Evolutionary conservation across 192 early-diverging fungal species (phyloP), one percentile per base, ranked within the genome.

Genomic region (Funneliformis mosseae): DNA sequence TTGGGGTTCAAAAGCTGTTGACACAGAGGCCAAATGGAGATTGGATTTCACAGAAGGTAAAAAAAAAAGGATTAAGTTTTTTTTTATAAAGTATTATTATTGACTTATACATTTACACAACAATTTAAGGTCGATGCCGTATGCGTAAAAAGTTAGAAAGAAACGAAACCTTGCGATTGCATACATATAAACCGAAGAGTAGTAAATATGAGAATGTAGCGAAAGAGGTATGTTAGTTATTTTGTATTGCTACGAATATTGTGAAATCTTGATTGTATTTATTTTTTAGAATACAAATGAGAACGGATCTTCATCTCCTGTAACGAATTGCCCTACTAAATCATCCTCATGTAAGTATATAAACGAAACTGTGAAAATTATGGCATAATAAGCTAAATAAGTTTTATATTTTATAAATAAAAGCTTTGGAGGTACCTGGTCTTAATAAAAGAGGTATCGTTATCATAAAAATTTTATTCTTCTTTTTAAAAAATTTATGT

Each of bases 31-130:
- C 1, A 76, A 78, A 46, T 92, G 91, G 91, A 82, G 85, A 75
- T 72, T 92, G 4, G 91, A 91, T 80, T 88, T 88, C 72, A 91
- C 90, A 45, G 90, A 91, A 80, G 88, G 88, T 16, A 81, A 25
- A 39, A 21, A n/a, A 70, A n/a, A 41, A 18, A 43, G 16, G 8
- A 39, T 21, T 28, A 18, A 1, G 16, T 69, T 11, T 4, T 69
- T 38, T 21, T 69, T 39, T 28, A 23, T 8, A 25, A 25, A 23
- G 21, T 23, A 25, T 21, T 23, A 25, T 10, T 33, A 64, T 64
- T 25, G 18, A 43, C 1, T 14, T 42, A n/a, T 70, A 42, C 18
- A 66, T 66, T 10, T 66, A 5, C 28, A 28, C 33, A 25, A 12
- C 21, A 70, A 43, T 18, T 68, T 45, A 80, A 79, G 90, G 79